Conservation (phyloP, 331 rosid species). For the Spiraea crenata region DNA sequence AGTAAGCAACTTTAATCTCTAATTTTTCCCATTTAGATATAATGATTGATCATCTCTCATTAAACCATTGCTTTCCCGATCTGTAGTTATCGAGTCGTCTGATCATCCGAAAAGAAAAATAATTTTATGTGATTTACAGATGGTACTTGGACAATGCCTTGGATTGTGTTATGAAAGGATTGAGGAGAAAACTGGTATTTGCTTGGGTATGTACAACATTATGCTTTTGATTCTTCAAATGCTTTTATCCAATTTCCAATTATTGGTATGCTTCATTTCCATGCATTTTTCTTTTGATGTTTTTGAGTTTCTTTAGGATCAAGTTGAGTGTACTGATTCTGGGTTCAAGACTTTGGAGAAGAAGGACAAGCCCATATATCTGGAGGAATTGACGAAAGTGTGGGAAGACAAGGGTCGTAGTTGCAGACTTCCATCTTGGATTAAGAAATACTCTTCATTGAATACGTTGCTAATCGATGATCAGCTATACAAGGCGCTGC, state of each 20-base stretch:
- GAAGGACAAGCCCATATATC: conserved; percentile 15
- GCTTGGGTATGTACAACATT: conserved; percentile 28
- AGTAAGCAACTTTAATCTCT: conserved; percentile 10
- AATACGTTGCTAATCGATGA: conserved; percentile 25
- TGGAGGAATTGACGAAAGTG: conserved; percentile 36
- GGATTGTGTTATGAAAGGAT: conserved; percentile 13
- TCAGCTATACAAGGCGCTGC: conserved; percentile 31
- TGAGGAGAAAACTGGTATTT: conserved; percentile 25
- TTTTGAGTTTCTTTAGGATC: conserved; percentile 10
- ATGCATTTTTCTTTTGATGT: too few species aligned
- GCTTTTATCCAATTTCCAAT: background rate
- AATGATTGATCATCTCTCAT: background rate
- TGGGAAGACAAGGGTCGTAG: background rate
- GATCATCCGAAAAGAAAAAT: too few species aligned
- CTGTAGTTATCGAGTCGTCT: too few species aligned
- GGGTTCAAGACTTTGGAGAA: conserved; percentile 31
- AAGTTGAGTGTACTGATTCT: conserved; percentile 25
- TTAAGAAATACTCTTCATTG: conserved; percentile 21
- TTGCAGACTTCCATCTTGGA: background rate
- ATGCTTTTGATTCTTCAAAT: background rate
- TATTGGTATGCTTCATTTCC: too few species aligned
- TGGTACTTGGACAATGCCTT: conserved; percentile 27
- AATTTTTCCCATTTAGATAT: background rate
- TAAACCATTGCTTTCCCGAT: background rate
- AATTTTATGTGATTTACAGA: conserved; percentile 10